A percentile compares a stretch with the other conserved stretches of the same genome.
Conservation (phyloP, 495 filamentous ascomycete species). For the Hypoxylon lienhwacheense region DNA sequence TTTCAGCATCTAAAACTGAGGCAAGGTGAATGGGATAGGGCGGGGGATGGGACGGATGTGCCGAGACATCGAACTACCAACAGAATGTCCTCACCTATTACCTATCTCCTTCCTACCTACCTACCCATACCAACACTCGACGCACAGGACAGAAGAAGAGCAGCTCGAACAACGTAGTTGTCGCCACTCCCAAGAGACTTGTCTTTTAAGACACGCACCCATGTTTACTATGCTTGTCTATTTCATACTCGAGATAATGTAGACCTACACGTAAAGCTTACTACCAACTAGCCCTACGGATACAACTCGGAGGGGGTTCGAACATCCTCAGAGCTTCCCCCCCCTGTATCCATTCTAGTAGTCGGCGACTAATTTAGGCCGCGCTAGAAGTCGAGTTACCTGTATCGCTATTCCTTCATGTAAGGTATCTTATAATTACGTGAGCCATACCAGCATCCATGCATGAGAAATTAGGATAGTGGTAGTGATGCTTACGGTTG, state of each 20-base stretch:
- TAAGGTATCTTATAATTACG: background rate
- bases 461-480: background rate
- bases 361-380: background rate
- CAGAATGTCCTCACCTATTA: too few species aligned
- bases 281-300: constrained; percentile 9
- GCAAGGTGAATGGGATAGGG: too few species aligned
- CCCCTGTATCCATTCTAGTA: background rate
- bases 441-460: background rate
- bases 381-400: background rate
- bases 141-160: too few species aligned
- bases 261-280: constrained; percentile 18
- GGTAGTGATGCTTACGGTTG: background rate
- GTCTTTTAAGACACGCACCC: background rate
- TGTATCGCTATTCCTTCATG: constrained; percentile 5
- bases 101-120: too few species aligned
- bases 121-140: too few species aligned
- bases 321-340: background rate
- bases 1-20: too few species aligned
- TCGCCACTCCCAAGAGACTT: too few species aligned
- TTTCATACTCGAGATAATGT: constrained; percentile 4
- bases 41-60: too few species aligned
- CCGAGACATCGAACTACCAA: too few species aligned
- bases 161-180: too few species aligned
- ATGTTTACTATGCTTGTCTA: constrained; percentile 2
- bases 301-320: background rate